A percentile compares a stretch with the other conserved stretches of the same genome.
These are phyloP conservation scores for Scorias spongiosa DNA, from an alignment of 2,329 filamentous ascomycete genomes.

Conservation along the genomic window DNA sequence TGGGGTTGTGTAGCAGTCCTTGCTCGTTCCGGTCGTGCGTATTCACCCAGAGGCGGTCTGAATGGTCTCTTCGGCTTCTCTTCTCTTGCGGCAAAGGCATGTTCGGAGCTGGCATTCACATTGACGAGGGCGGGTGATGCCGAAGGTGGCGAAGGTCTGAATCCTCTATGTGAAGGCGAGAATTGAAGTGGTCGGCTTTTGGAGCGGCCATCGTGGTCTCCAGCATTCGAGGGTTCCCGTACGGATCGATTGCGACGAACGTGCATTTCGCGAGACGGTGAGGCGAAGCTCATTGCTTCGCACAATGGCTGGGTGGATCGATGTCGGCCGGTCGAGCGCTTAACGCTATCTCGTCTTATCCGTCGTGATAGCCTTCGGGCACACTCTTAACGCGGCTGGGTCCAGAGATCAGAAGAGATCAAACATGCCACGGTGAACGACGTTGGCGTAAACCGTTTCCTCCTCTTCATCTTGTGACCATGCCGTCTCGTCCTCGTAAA, in stretches of 20 bases:
- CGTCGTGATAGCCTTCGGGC: no score
- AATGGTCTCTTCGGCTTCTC: constrained; percentile 10
- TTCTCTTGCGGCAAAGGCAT: constrained; percentile 19
- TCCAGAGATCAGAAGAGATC: background rate
- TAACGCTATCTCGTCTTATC: no score
- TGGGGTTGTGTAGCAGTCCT: background rate
- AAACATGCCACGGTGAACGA: background rate
- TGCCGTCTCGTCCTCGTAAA: background rate
- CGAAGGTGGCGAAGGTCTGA: constrained; percentile 15
- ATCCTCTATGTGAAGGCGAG: constrained; percentile 8
- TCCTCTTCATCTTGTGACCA: background rate
- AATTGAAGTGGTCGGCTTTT: constrained; percentile 9
- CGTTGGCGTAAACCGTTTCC: background rate
- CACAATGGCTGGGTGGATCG: no score
- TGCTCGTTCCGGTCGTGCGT: background rate
- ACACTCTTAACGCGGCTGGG: no score
- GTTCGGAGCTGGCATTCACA: constrained; percentile 19
- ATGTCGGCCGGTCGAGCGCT: no score
- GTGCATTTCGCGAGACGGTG: no score
- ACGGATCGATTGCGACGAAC: no score
- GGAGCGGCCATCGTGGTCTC: no score
- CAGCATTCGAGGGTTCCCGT: no score
- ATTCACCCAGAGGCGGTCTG: constrained; percentile 12
- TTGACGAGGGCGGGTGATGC: constrained; percentile 14
- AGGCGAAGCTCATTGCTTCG: no score